Conservation (phyloP, 129 eudicot genomes). For the Sambucus nigra region DNA sequence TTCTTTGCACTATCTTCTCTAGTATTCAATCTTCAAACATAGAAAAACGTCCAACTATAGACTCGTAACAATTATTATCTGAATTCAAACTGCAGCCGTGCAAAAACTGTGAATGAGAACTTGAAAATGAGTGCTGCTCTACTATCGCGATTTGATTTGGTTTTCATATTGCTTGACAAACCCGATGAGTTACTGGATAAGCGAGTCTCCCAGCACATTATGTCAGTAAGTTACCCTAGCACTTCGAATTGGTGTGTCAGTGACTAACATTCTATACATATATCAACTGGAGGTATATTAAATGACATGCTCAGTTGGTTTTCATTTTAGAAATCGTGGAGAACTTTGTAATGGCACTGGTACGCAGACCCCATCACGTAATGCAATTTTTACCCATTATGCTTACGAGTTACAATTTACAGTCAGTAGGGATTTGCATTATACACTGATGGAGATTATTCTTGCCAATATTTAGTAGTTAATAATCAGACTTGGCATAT, state of each 20-base stretch:
- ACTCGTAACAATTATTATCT: constrained; percentile 1
- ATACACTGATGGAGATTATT: too few species aligned
- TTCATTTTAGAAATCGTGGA: background rate
- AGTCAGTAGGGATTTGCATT: too few species aligned
- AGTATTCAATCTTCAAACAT: background rate
- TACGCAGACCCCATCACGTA: too few species aligned
- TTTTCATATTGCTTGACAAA: constrained; percentile 89
- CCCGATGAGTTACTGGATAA: constrained; percentile 83
- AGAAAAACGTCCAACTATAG: background rate
- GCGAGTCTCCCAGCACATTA: constrained; percentile 88
- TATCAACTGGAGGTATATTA: too few species aligned
- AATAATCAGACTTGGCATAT: too few species aligned
- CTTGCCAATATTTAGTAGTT: too few species aligned
- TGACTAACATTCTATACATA: background rate
- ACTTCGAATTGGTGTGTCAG: constrained; percentile 4
- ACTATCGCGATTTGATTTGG: constrained; percentile 89
- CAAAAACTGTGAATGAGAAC: constrained; percentile 95
- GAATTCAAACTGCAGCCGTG: constrained; percentile 60
- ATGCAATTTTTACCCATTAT: too few species aligned
- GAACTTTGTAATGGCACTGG: too few species aligned
- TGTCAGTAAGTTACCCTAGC: constrained; percentile 68
- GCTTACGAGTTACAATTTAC: too few species aligned
- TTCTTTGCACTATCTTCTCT: background rate
- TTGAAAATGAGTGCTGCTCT: constrained; percentile 83
- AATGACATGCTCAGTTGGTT: background rate